Evolutionary conservation across 192 early-diverging fungal genomes (phyloP).

Genomic region (Podila horticola): DNA sequence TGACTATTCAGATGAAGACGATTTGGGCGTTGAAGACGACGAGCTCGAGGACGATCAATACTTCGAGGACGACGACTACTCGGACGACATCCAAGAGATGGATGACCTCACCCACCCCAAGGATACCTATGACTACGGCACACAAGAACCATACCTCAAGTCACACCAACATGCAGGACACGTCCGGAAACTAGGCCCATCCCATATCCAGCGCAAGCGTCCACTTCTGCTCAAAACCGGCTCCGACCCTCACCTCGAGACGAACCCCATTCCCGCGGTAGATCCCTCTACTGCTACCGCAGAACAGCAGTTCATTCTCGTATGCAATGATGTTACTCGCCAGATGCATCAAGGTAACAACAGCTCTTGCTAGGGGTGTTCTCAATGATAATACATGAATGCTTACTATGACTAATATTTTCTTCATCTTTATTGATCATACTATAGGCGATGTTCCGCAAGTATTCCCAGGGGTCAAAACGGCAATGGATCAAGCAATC

Average conservation of each 20-base stretch:
- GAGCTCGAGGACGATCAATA: conserved; percentile 43
- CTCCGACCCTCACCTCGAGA: conserved; percentile 6
- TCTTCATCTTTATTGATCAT: neutral
- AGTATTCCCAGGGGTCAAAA: neutral
- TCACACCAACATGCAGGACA: conserved; percentile 20
- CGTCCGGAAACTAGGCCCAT: conserved; percentile 5
- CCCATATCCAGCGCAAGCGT: conserved; percentile 13
- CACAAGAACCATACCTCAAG: conserved; percentile 6
- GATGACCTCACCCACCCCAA: conserved; percentile 2
- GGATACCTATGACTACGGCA: conserved; percentile 16
- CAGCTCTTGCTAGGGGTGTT: neutral
- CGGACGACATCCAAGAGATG: conserved; percentile 27
- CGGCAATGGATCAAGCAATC: neutral
- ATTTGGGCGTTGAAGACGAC: conserved; percentile 34
- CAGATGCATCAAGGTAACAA: conserved; percentile 31
- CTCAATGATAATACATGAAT: neutral
- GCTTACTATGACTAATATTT: neutral
- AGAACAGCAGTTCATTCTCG: conserved; percentile 9
- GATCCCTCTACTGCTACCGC: neutral
- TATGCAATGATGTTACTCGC: conserved; percentile 25
- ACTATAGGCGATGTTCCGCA: neutral
- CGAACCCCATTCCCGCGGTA: neutral
- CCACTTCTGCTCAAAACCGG: conserved; percentile 10
- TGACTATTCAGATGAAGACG: conserved; percentile 23
- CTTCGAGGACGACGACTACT: conserved; percentile 38